Evolutionary conservation across 2,329 filamentous ascomycete species (phyloP).

Genomic region (Phyllosticta citrichinensis): DNA sequence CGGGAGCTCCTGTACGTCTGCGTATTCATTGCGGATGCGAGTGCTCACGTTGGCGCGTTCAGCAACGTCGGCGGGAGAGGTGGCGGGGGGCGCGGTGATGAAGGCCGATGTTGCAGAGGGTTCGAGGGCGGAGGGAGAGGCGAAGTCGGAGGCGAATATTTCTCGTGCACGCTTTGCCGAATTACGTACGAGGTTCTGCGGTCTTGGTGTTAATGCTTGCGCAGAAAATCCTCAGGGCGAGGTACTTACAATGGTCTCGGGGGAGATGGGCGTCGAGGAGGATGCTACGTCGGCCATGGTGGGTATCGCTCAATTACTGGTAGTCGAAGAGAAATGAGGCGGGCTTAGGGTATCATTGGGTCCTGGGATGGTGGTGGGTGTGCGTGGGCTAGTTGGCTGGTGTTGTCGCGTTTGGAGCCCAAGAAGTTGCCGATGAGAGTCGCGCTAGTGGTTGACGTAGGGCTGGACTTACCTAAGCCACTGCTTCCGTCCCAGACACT

Average conservation of each 20-base stretch:
- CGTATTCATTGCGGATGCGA: slow-evolving; percentile 65
- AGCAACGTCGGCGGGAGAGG: slow-evolving; percentile 33
- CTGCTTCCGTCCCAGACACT: not conserved
- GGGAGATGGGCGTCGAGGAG: slow-evolving; percentile 2
- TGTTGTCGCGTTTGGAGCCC: not conserved
- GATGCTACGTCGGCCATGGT: slow-evolving; percentile 8
- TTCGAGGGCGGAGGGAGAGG: slow-evolving; percentile 31
- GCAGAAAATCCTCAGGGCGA: not conserved
- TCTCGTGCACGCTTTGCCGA: slow-evolving; percentile 46
- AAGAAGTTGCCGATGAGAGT: not conserved
- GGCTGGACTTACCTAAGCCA: not conserved
- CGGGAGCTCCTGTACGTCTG: slow-evolving; percentile 65
- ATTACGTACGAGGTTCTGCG: slow-evolving; percentile 20
- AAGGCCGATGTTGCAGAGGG: slow-evolving; percentile 29
- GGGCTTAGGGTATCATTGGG: slow-evolving; percentile 4
- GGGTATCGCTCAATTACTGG: not conserved
- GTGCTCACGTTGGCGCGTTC: slow-evolving; percentile 41
- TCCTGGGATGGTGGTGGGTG: not conserved
- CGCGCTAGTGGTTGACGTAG: not conserved
- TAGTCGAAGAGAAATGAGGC: not conserved
- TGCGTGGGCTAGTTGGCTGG: not conserved
- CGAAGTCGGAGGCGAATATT: slow-evolving; percentile 44
- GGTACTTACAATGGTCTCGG: slow-evolving; percentile 1
- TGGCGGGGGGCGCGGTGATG: slow-evolving; percentile 35
- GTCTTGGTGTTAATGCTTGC: not conserved